A percentile compares a stretch with the other conserved stretches of the same genome.
These are phyloP conservation scores for Asterophora parasitica DNA, from an alignment of 768 basidiomycete genomes.

Conservation along the genomic window DNA sequence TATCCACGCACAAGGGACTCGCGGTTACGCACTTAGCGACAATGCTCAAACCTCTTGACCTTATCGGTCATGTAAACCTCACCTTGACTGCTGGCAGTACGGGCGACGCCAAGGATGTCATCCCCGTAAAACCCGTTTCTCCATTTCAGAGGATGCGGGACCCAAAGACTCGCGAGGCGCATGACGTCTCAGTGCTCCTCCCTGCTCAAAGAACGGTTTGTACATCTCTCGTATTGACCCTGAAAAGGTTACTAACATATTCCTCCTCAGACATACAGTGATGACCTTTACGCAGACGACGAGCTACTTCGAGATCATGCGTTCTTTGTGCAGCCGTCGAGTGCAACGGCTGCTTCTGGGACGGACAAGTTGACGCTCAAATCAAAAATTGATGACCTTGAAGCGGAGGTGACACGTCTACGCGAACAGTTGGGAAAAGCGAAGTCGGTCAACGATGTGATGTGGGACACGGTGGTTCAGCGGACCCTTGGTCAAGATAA, in stretches of 20 bases:
- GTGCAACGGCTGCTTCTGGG: slow-evolving; percentile 21
- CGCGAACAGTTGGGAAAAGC: slow-evolving; percentile 74
- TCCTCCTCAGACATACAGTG: slow-evolving; percentile 22
- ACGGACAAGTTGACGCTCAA: slow-evolving; percentile 40
- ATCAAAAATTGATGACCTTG: slow-evolving; percentile 60
- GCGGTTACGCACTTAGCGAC: slow-evolving; percentile 71
- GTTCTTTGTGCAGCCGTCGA: slow-evolving; percentile 52
- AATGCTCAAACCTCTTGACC: slow-evolving; percentile 82
- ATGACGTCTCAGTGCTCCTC: slow-evolving; percentile 65
- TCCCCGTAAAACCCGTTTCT: slow-evolving; percentile 61
- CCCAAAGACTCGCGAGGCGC: slow-evolving; percentile 56
- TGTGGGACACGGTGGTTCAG: slow-evolving; percentile 88
- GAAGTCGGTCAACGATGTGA: slow-evolving; percentile 86
- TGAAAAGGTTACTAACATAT: background rate
- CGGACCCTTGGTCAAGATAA: slow-evolving; percentile 41
- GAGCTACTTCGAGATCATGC: slow-evolving; percentile 64
- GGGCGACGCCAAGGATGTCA: slow-evolving; percentile 46
- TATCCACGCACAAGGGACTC: slow-evolving; percentile 64
- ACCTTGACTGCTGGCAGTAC: slow-evolving; percentile 35
- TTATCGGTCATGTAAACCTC: slow-evolving; percentile 75
- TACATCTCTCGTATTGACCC: slow-evolving; percentile 11
- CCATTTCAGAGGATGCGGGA: slow-evolving; percentile 76
- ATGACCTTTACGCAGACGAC: slow-evolving; percentile 42
- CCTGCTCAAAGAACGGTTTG: slow-evolving; percentile 42
- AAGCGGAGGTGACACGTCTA: slow-evolving; percentile 63